Conservation (phyloP, 148 eudicot species). For the Salicornia ramosissima region DNA sequence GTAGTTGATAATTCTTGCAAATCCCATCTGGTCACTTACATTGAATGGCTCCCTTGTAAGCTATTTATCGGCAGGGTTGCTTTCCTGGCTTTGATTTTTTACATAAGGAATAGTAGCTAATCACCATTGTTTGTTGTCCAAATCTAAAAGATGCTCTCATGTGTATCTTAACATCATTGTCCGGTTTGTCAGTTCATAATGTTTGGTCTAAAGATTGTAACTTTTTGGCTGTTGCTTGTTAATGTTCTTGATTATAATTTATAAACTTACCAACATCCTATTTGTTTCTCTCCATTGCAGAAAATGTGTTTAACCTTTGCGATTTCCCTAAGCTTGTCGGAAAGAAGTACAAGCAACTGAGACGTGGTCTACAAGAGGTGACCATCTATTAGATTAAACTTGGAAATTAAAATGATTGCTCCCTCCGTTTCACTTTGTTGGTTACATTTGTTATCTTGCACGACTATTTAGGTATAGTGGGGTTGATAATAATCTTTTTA, state of each 20-base stretch:
- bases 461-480: too few relatives aligned
- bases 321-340: conserved; percentile 65
- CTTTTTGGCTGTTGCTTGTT: not conserved
- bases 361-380: conserved; percentile 85
- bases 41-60: not conserved
- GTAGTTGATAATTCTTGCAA: not conserved
- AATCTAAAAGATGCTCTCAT: not conserved
- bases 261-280: too few relatives aligned
- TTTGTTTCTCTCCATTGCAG: conserved; percentile 43
- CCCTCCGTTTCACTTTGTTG: too few relatives aligned
- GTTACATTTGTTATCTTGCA: too few relatives aligned
- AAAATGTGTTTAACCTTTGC: conserved; percentile 82
- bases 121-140: not conserved
- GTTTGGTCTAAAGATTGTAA: not conserved
- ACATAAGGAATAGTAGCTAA: not conserved
- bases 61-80: not conserved
- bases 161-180: not conserved
- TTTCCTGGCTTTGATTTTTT: not conserved
- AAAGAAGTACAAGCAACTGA: conserved; percentile 53
- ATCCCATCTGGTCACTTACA: not conserved
- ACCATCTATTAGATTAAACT: conserved; percentile 2
- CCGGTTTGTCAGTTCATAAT: not conserved
- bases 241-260: not conserved
- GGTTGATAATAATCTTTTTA: too few relatives aligned
- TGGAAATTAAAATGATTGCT: not conserved